A percentile compares a stretch with the other conserved stretches of the same genome.
Conservation (phyloP, 169 alveolate species). For the Theileria annulata region DNA sequence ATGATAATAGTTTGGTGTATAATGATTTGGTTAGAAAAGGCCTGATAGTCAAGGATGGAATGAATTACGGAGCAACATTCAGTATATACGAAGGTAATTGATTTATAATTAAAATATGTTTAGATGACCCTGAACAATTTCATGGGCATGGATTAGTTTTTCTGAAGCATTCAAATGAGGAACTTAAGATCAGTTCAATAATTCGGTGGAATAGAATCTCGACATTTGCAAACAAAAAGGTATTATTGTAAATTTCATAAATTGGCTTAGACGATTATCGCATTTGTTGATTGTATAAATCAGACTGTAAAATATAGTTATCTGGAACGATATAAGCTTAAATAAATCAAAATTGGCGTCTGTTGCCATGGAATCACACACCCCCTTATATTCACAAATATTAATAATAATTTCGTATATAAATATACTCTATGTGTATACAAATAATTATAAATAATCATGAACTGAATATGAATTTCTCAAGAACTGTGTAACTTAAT, state of each 20-base stretch:
- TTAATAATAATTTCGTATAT: not conserved
- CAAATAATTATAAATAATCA: not conserved
- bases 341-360: not conserved
- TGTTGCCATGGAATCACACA: slow-evolving; percentile 10
- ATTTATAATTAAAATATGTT: not conserved
- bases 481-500: not conserved
- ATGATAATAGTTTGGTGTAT: slow-evolving; percentile 31
- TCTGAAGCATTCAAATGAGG: slow-evolving; percentile 22
- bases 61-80: slow-evolving; percentile 54
- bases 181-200: slow-evolving; percentile 14
- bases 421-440: not conserved
- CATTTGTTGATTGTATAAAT: slow-evolving; percentile 36
- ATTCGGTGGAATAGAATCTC: slow-evolving; percentile 46
- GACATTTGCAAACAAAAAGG: slow-evolving; percentile 41
- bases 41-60: slow-evolving; percentile 52
- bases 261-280: slow-evolving; percentile 25
- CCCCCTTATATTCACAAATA: not conserved
- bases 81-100: slow-evolving; percentile 38
- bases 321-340: slow-evolving; percentile 22
- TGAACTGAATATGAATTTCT: not conserved
- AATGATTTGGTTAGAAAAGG: slow-evolving; percentile 26
- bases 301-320: slow-evolving; percentile 36
- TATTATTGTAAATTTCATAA: not conserved
- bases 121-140: slow-evolving; percentile 27
- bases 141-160: slow-evolving; percentile 42